phyloP scores from a whole-genome alignment of 2,329 filamentous ascomycete species.

The Ophiostoma pallidulum region DNA sequence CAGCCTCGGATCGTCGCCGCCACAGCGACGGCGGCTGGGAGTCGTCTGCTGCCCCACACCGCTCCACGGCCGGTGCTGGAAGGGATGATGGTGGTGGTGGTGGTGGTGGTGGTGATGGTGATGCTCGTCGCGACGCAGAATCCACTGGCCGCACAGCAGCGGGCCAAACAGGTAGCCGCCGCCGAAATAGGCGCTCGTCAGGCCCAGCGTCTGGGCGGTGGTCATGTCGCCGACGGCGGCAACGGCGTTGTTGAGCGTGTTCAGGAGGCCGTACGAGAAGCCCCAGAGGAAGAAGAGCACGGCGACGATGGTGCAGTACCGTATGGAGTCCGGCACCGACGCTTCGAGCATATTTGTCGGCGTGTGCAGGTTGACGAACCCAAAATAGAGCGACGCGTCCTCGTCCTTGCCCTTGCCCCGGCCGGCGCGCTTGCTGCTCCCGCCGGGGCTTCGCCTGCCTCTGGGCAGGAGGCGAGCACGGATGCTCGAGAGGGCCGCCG shows the following conservation, averaged over 20 bases:
- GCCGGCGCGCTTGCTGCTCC: background rate
- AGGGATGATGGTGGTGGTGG: too few species aligned
- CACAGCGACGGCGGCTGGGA: slow-evolving; percentile 35
- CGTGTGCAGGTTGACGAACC: slow-evolving; percentile 62
- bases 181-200: slow-evolving; percentile 62
- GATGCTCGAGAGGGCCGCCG: background rate
- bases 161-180: slow-evolving; percentile 63
- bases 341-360: slow-evolving; percentile 63
- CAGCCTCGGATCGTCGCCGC: background rate
- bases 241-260: slow-evolving; percentile 67
- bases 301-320: slow-evolving; percentile 65
- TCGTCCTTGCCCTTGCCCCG: slow-evolving; percentile 30
- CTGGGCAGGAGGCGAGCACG: too few species aligned
- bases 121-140: slow-evolving; percentile 61
- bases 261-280: slow-evolving; percentile 78
- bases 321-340: slow-evolving; percentile 54
- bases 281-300: slow-evolving; percentile 80
- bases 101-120: too few species aligned
- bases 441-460: too few species aligned
- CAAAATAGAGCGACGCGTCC: slow-evolving; percentile 52
- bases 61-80: too few species aligned
- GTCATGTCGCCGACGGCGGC: slow-evolving; percentile 53
- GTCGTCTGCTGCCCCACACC: too few species aligned
- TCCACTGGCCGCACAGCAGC: slow-evolving; percentile 57
- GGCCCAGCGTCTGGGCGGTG: slow-evolving; percentile 51